Percentiles rank a stretch among this genome's conserved stretches.
These are phyloP conservation scores for Tricladium varicosporioides DNA, from an alignment of 2,329 filamentous ascomycete genomes.

Conservation along the genomic window DNA sequence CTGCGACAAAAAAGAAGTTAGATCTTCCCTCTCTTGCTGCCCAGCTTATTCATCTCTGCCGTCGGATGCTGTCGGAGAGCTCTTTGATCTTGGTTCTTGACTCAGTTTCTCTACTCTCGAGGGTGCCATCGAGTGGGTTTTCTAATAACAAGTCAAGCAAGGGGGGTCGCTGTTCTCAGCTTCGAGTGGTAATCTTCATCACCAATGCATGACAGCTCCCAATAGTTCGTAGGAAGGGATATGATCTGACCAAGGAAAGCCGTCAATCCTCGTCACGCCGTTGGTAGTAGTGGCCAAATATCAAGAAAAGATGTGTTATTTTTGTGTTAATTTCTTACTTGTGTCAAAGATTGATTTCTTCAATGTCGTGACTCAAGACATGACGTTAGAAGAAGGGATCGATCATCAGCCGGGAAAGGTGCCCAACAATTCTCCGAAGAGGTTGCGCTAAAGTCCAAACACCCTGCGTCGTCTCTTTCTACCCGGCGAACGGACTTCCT, in stretches of 20 bases:
- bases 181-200: too few relatives aligned
- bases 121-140: not conserved
- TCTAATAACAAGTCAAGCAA: not conserved
- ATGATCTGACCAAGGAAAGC: not conserved
- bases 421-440: not conserved
- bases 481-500: not conserved
- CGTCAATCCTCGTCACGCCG: not conserved
- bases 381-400: not conserved
- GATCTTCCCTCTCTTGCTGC: not conserved
- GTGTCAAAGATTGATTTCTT: not conserved
- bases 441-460: too few relatives aligned
- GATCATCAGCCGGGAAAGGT: not conserved
- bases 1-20: not conserved
- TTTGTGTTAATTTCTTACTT: not conserved
- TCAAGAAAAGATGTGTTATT: not conserved
- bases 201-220: not conserved
- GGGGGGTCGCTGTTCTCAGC: not conserved
- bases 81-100: not conserved
- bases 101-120: not conserved
- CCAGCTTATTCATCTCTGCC: not conserved
- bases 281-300: not conserved
- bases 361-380: not conserved
- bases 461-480: too few relatives aligned
- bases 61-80: not conserved
- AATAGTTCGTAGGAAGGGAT: not conserved